Evolutionary conservation across 768 basidiomycete genomes (phyloP).

Genomic region (Phlebiopsis flavidoalba): DNA sequence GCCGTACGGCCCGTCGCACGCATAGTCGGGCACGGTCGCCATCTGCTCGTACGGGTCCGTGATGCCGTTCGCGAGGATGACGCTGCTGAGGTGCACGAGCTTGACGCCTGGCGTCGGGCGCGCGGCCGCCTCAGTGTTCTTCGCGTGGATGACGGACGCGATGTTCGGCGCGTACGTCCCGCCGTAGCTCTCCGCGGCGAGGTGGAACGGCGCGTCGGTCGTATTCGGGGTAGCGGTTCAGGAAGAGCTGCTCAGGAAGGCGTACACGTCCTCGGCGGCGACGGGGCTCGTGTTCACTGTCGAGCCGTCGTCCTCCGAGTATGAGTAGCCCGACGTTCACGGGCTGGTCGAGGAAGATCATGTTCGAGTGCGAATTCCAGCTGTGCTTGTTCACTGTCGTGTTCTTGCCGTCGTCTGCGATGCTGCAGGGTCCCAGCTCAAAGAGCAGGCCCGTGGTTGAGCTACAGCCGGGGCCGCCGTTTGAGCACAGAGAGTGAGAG

Average conservation of each 20-base stretch:
- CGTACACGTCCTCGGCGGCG: slow-evolving; percentile 87
- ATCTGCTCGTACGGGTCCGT: slow-evolving; percentile 84
- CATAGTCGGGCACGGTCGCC: slow-evolving; percentile 75
- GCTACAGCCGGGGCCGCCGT: slow-evolving; percentile 53
- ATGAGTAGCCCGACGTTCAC: slow-evolving; percentile 90
- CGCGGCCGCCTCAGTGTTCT: slow-evolving; percentile 58
- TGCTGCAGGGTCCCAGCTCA: slow-evolving; percentile 85
- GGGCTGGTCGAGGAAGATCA: slow-evolving; percentile 77
- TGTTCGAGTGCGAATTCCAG: slow-evolving; percentile 81
- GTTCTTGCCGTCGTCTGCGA: slow-evolving; percentile 65
- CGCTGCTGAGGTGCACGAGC: slow-evolving; percentile 74
- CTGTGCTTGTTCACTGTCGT: slow-evolving; percentile 71
- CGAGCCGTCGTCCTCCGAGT: slow-evolving; percentile 68
- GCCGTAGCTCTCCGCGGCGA: slow-evolving; percentile 77
- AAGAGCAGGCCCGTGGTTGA: slow-evolving; percentile 74
- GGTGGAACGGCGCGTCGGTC: slow-evolving; percentile 64
- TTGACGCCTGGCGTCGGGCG: slow-evolving; percentile 44
- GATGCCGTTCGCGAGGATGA: slow-evolving; percentile 85
- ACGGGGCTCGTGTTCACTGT: slow-evolving; percentile 76
- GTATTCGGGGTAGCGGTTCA: slow-evolving; percentile 73
- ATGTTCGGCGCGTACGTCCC: slow-evolving; percentile 80
- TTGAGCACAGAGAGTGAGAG: slow-evolving; percentile 87
- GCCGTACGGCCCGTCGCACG: slow-evolving; percentile 80
- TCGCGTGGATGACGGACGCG: slow-evolving; percentile 73
- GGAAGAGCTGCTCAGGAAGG: slow-evolving; percentile 79